Evolutionary conservation across 148 eudicot genomes (phyloP).

Genomic region (Gaultheria prostrata): DNA sequence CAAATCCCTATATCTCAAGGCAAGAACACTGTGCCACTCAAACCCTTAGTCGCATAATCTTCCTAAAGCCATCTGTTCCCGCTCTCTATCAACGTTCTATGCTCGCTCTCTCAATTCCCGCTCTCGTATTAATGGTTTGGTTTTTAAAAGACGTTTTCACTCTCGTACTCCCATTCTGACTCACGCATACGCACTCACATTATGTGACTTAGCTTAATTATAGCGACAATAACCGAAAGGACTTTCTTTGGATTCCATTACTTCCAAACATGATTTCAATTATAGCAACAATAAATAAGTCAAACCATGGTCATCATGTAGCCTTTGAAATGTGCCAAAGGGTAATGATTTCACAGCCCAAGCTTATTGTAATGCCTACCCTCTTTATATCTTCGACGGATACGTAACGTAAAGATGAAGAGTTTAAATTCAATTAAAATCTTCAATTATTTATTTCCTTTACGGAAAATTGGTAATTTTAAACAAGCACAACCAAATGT

Average conservation of each 20-base stretch:
- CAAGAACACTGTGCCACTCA: no score
- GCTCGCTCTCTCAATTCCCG: no score
- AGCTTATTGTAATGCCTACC: not conserved
- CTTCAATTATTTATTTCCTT: no score
- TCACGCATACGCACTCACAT: no score
- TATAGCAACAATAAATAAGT: not conserved
- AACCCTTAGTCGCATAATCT: no score
- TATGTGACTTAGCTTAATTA: not conserved
- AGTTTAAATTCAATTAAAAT: not conserved
- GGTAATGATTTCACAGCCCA: conserved; percentile 3
- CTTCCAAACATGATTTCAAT: not conserved
- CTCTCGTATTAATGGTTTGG: no score
- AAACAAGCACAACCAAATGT: not conserved
- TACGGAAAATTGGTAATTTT: not conserved
- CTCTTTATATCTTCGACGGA: no score
- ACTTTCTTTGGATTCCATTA: not conserved
- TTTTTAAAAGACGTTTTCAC: no score
- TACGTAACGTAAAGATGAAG: not conserved
- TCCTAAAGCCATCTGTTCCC: no score
- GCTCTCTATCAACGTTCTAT: no score
- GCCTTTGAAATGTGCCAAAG: not conserved
- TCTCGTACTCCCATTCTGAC: no score
- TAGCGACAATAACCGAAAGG: not conserved
- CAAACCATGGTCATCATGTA: not conserved
- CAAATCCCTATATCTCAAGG: no score